phyloP scores from a whole-genome alignment of 257 asterid genomes.

The Capsicum baccatum region DNA sequence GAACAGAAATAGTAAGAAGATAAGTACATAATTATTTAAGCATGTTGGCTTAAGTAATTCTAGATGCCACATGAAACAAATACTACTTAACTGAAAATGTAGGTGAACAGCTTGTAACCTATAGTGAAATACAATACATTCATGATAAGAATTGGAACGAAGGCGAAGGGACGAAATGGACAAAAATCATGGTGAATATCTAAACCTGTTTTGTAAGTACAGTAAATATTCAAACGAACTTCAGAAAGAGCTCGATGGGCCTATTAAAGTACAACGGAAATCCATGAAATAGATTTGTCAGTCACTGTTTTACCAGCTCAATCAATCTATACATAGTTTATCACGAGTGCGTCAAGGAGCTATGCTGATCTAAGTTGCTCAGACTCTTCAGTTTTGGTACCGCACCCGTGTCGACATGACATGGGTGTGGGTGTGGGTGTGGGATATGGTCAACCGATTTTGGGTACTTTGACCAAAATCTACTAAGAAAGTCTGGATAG shows the following conservation, averaged over 20 bases:
- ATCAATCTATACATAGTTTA: neutral
- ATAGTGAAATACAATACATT: neutral
- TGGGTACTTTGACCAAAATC: too few species aligned
- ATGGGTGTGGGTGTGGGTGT: too few species aligned
- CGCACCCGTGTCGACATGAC: too few species aligned
- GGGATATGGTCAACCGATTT: too few species aligned
- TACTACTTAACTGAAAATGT: neutral
- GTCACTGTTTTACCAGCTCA: constrained; percentile 1
- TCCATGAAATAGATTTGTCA: constrained; percentile 5
- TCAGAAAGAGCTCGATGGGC: neutral
- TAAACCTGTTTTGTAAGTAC: neutral
- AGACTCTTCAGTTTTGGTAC: too few species aligned
- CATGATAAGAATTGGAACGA: neutral
- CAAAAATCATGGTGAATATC: neutral
- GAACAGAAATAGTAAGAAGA: neutral
- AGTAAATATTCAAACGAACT: neutral
- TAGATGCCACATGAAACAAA: neutral
- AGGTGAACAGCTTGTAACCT: neutral
- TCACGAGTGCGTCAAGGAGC: constrained; percentile 8
- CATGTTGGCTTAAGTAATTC: neutral
- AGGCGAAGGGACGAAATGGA: neutral
- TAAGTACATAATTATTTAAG: neutral
- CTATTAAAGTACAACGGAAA: neutral
- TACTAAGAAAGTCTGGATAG: too few species aligned
- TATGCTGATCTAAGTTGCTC: neutral